These are phyloP conservation scores for Rhizopogon vulgaris DNA, from an alignment of 768 basidiomycete species.

Conservation along the genomic window DNA sequence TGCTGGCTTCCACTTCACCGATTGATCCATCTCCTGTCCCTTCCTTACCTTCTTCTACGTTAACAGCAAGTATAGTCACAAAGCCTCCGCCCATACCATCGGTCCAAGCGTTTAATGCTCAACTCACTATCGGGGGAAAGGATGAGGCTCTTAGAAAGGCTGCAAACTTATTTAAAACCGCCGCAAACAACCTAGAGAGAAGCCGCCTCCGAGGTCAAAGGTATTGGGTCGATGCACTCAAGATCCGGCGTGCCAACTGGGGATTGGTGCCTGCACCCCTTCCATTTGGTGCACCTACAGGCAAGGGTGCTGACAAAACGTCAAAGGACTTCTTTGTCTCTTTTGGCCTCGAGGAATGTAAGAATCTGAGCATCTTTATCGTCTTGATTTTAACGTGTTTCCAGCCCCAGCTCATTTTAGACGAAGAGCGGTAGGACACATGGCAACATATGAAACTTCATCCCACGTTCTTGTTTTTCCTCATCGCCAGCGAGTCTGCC, in stretches of 20 bases:
- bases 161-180: slow-evolving; percentile 60
- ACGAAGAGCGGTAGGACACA: slow-evolving; percentile 62
- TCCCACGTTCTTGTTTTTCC: slow-evolving; percentile 51
- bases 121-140: slow-evolving; percentile 70
- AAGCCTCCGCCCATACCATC: slow-evolving; percentile 63
- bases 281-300: slow-evolving; percentile 60
- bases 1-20: slow-evolving; percentile 41
- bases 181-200: slow-evolving; percentile 64
- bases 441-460: slow-evolving; percentile 44
- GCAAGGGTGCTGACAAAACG: slow-evolving; percentile 75
- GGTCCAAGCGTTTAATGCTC: slow-evolving; percentile 66
- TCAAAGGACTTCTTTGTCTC: slow-evolving; percentile 78
- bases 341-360: slow-evolving; percentile 79
- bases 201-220: slow-evolving; percentile 55
- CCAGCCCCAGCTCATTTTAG: slow-evolving; percentile 61
- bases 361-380: slow-evolving; percentile 20
- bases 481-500: slow-evolving; percentile 53
- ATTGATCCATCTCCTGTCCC: slow-evolving; percentile 26
- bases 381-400: slow-evolving; percentile 5
- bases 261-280: slow-evolving; percentile 73
- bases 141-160: slow-evolving; percentile 76
- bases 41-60: slow-evolving; percentile 25
- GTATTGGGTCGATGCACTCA: slow-evolving; percentile 81
- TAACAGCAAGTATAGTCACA: slow-evolving; percentile 60
- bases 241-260: slow-evolving; percentile 75